Conservation (phyloP, 345 rosid genomes). For the Arabidopsis suecica region DNA sequence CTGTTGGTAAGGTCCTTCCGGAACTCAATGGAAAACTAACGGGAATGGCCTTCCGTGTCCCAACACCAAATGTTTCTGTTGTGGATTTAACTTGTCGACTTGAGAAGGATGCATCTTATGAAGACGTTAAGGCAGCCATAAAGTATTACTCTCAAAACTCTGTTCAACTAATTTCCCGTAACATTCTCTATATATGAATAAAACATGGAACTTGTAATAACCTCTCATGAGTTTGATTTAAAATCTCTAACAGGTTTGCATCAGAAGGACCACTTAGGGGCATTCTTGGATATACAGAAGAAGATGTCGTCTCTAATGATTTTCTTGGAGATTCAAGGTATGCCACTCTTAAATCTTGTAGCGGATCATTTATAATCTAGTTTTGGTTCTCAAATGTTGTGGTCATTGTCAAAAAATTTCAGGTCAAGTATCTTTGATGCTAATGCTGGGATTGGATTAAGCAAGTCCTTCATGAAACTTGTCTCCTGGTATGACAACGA, state of each 20-base stretch:
- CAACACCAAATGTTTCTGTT: constrained; percentile 93
- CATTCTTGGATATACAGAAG: constrained; percentile 94
- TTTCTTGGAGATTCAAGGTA: constrained; percentile 90
- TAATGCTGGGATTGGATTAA: constrained; percentile 91
- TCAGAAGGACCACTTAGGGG: constrained; percentile 88
- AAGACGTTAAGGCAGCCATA: constrained; percentile 87
- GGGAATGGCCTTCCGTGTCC: constrained; percentile 99
- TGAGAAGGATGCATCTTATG: constrained; percentile 86
- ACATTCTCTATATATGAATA: not conserved
- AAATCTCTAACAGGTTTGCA: constrained; percentile 60
- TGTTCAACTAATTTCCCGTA: not conserved
- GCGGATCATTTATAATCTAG: not conserved
- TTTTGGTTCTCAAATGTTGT: not conserved
- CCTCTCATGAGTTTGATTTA: not conserved
- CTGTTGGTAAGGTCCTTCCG: constrained; percentile 98
- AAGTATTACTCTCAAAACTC: constrained; percentile 53
- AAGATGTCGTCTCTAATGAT: constrained; percentile 93
- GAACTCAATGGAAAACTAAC: constrained; percentile 95
- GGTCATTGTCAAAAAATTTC: constrained; percentile 5
- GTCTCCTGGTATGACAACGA: constrained; percentile 96
- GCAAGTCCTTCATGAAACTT: constrained; percentile 75
- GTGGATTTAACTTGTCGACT: constrained; percentile 97
- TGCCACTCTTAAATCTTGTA: constrained; percentile 3
- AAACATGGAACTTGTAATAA: not conserved
- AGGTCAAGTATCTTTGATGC: constrained; percentile 99